A percentile compares a stretch with the other conserved stretches of the same genome.
phyloP scores from a whole-genome alignment of 2,329 filamentous ascomycete species.

The Colletotrichum musicola region DNA sequence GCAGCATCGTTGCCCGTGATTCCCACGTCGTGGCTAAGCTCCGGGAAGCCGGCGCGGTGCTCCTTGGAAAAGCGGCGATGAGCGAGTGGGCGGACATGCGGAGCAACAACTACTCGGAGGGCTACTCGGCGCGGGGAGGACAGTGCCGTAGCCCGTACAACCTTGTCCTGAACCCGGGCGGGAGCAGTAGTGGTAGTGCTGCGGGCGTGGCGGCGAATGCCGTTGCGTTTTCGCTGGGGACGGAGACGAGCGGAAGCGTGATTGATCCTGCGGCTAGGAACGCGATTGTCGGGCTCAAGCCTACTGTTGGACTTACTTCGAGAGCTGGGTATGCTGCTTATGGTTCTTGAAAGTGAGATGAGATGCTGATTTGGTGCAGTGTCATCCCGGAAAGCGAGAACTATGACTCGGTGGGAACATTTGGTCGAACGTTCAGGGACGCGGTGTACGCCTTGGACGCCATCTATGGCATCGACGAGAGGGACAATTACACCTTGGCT shows the following conservation, averaged over 20 bases:
- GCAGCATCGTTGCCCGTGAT: slow-evolving; percentile 76
- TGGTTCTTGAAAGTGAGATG: background rate
- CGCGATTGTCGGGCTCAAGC: slow-evolving; percentile 79
- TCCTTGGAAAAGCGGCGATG: slow-evolving; percentile 78
- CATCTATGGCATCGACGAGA: slow-evolving; percentile 73
- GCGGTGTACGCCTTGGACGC: slow-evolving; percentile 75
- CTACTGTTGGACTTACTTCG: slow-evolving; percentile 80
- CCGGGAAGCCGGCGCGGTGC: slow-evolving; percentile 73
- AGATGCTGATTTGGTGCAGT: slow-evolving; percentile 30
- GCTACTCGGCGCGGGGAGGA: slow-evolving; percentile 74
- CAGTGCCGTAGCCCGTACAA: slow-evolving; percentile 77
- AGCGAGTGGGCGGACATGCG: slow-evolving; percentile 83
- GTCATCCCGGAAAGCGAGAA: slow-evolving; percentile 76
- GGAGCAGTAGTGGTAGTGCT: slow-evolving; percentile 76
- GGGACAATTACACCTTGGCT: slow-evolving; percentile 75
- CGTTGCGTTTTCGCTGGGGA: slow-evolving; percentile 75
- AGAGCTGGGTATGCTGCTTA: slow-evolving; percentile 55
- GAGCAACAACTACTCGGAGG: slow-evolving; percentile 75
- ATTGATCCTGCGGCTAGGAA: slow-evolving; percentile 80
- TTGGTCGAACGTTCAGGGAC: slow-evolving; percentile 78
- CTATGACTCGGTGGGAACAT: slow-evolving; percentile 77
- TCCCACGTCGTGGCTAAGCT: slow-evolving; percentile 72
- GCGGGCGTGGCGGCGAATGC: slow-evolving; percentile 74
- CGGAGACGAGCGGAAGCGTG: slow-evolving; percentile 80
- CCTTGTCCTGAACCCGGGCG: slow-evolving; percentile 75